phyloP scores from a whole-genome alignment of 805 yeast genomes.

The Kodamaea hsintzibuensis region DNA sequence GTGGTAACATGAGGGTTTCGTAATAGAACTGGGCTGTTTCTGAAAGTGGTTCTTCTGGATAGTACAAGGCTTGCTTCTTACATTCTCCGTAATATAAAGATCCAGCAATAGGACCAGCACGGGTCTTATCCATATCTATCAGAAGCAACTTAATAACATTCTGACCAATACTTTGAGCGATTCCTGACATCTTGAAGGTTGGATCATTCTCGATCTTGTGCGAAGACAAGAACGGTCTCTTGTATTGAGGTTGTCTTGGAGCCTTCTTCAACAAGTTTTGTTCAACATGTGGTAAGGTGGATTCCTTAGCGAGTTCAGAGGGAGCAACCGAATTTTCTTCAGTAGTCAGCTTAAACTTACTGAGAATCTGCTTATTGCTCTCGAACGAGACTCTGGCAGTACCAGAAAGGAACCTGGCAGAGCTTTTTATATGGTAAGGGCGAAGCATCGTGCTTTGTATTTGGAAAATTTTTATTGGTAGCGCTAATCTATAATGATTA shows the following conservation, averaged over 20 bases:
- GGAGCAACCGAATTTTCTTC: conserved; percentile 33
- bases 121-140: conserved; percentile 86
- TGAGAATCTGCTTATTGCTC: conserved; percentile 15
- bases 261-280: conserved; percentile 34
- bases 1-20: conserved; percentile 77
- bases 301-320: conserved; percentile 37
- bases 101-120: conserved; percentile 96
- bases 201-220: conserved; percentile 39
- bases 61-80: conserved; percentile 78
- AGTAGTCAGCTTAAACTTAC: conserved; percentile 14
- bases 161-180: conserved; percentile 59
- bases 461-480: neutral
- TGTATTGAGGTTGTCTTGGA: conserved; percentile 37
- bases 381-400: conserved; percentile 8
- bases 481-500: neutral
- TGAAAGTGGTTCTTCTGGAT: conserved; percentile 69
- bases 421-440: neutral
- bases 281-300: conserved; percentile 38
- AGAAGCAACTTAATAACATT: conserved; percentile 58
- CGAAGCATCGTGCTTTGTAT: neutral
- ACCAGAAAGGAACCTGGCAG: neutral
- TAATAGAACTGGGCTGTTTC: conserved; percentile 82
- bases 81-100: conserved; percentile 83
- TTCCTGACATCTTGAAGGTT: conserved; percentile 35
- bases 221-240: conserved; percentile 41